Evolutionary conservation across 163 green algal genomes (phyloP).

Genomic region (Scenedesmus sp.): DNA sequence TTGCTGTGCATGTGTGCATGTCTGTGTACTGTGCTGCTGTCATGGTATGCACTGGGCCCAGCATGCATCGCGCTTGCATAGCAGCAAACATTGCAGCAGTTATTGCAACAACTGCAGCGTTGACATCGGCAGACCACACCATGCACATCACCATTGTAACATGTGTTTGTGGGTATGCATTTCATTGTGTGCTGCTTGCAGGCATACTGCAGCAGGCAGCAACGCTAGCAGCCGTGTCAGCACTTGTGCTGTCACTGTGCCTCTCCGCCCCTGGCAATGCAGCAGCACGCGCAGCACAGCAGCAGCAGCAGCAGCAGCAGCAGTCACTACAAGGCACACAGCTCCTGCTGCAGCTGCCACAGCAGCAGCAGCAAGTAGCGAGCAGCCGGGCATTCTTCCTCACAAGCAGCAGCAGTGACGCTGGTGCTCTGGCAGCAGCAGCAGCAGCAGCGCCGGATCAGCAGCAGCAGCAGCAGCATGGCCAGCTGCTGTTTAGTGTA

Average conservation of each 20-base stretch:
- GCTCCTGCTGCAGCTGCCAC: background rate
- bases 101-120: too few relatives aligned
- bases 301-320: slow-evolving; percentile 31
- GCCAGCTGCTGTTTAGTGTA: slow-evolving; percentile 32
- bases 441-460: slow-evolving; percentile 1
- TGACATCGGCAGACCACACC: background rate
- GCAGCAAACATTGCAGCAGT: too few relatives aligned
- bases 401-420: background rate
- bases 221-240: background rate
- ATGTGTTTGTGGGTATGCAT: background rate
- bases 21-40: too few relatives aligned
- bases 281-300: background rate
- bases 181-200: background rate
- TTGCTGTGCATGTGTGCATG: too few relatives aligned
- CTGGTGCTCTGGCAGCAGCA: background rate
- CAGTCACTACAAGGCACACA: background rate
- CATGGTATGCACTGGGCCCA: too few relatives aligned
- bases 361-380: background rate
- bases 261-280: background rate
- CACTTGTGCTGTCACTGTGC: slow-evolving; percentile 21
- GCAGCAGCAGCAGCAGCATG: slow-evolving; percentile 36
- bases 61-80: too few relatives aligned
- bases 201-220: slow-evolving; percentile 37
- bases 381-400: slow-evolving; percentile 9
- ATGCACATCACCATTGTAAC: background rate